phyloP scores from a whole-genome alignment of 768 basidiomycete species.

The Rubroboletus satanas region DNA sequence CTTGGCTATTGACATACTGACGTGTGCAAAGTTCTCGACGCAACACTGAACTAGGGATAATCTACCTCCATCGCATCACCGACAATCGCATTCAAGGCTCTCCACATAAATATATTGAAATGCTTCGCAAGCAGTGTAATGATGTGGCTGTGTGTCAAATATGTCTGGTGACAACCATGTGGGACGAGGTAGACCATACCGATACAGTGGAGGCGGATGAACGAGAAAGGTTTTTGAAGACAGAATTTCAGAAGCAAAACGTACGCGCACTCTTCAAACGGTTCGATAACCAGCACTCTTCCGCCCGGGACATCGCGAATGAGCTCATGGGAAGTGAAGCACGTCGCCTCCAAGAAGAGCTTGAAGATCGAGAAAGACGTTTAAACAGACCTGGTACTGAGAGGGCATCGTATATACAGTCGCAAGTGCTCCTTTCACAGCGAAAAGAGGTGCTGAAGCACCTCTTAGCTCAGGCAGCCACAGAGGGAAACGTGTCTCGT shows the following conservation, averaged over 20 bases:
- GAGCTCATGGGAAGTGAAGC: not conserved
- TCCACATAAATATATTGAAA: not conserved
- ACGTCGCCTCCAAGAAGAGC: not conserved
- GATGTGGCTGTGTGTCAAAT: not conserved
- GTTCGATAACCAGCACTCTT: conserved; percentile 2
- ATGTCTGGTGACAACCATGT: conserved; percentile 10
- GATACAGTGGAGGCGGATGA: not conserved
- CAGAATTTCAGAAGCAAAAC: not conserved
- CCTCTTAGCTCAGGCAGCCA: not conserved
- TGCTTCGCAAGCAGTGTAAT: not conserved
- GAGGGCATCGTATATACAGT: not conserved
- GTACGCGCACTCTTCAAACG: not conserved
- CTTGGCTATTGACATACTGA: not conserved
- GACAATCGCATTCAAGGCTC: conserved; percentile 1
- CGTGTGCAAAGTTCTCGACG: not conserved
- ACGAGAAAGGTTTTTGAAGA: not conserved
- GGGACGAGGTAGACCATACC: conserved; percentile 1
- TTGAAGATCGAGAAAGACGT: not conserved
- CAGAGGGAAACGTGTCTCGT: not conserved
- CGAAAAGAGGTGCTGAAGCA: not conserved
- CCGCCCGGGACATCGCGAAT: not conserved
- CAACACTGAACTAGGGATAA: not conserved
- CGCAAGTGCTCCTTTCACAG: conserved; percentile 1
- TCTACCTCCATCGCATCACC: conserved; percentile 9
- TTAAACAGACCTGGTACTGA: not conserved